A percentile compares a stretch with the other conserved stretches of the same genome.
Evolutionary conservation across 2,329 filamentous ascomycete genomes (phyloP).

Genomic region (Colletotrichum sp.): DNA sequence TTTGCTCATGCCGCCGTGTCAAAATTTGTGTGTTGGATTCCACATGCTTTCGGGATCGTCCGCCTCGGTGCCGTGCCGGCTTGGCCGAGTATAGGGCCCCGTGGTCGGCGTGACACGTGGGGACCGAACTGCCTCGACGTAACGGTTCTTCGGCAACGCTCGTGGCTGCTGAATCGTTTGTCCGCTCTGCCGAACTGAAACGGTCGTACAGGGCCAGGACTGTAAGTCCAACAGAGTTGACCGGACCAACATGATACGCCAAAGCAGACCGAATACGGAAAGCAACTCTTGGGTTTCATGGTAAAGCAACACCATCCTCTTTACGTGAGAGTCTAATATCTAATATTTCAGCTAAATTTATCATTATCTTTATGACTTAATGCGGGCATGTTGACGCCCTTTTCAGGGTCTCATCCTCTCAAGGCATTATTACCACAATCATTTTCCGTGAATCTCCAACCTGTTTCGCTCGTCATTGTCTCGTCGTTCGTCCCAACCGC

Average conservation of each 20-base stretch:
- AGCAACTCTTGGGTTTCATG: neutral
- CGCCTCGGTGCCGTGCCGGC: constrained; percentile 9
- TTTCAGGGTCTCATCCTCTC: neutral
- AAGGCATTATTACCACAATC: neutral
- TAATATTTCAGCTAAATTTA: neutral
- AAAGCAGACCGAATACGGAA: neutral
- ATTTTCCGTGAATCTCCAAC: neutral
- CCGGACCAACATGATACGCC: neutral
- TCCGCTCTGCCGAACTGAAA: neutral
- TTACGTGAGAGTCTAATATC: neutral
- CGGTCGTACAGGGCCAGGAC: neutral
- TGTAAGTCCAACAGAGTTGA: neutral
- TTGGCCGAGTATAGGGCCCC: neutral
- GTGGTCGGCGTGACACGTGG: neutral
- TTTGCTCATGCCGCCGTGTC: neutral
- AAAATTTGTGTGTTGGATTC: neutral
- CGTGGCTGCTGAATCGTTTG: neutral
- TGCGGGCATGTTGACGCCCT: neutral
- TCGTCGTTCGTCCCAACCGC: neutral
- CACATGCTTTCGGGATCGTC: neutral
- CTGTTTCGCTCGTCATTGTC: neutral
- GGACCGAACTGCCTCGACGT: neutral
- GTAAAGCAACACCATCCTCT: neutral
- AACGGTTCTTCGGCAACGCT: neutral
- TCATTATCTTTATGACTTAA: constrained; percentile 10